Evolutionary conservation across 257 asterid genomes (phyloP).

Genomic region (Gardenia jasminoides): DNA sequence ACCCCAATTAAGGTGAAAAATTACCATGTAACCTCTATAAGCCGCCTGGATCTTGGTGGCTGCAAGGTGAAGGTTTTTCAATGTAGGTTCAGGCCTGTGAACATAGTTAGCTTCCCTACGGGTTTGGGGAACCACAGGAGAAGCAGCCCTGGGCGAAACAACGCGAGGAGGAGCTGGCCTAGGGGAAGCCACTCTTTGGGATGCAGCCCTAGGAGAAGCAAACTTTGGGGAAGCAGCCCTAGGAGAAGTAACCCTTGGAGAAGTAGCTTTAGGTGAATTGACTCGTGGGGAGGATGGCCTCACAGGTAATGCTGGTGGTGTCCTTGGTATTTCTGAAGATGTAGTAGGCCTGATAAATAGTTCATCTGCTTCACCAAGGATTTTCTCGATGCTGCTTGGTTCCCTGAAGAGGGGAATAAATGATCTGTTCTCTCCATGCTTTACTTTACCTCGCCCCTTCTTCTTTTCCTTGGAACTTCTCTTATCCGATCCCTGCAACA

Average conservation of each 20-base stretch:
- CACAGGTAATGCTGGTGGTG: constrained; percentile 40
- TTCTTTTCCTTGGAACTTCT: constrained; percentile 66
- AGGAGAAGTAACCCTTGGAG: constrained; percentile 48
- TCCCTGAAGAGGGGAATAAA: constrained; percentile 77
- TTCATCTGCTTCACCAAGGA: constrained; percentile 84
- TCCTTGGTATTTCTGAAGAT: constrained; percentile 41
- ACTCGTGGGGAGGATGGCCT: constrained; percentile 47
- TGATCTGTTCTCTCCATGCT: constrained; percentile 63
- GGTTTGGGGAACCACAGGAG: constrained; percentile 39
- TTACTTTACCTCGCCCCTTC: constrained; percentile 64
- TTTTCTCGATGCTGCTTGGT: constrained; percentile 96
- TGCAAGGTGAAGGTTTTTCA: constrained; percentile 47
- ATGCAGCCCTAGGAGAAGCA: constrained; percentile 33
- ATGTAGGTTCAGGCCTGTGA: constrained; percentile 69
- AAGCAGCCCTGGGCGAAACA: constrained; percentile 27
- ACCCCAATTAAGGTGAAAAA: constrained; percentile 6
- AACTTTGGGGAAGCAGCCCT: constrained; percentile 31
- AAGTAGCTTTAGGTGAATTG: constrained; percentile 43
- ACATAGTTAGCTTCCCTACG: constrained; percentile 48
- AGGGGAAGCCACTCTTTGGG: constrained; percentile 26
- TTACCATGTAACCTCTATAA: constrained; percentile 87
- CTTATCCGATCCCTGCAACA: constrained; percentile 64
- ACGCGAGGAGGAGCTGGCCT: constrained; percentile 38
- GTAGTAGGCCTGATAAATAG: constrained; percentile 53
- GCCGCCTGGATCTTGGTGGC: constrained; percentile 83